Percentiles rank a stretch among this genome's conserved stretches.
phyloP scores from a whole-genome alignment of 2,329 filamentous ascomycete species.

The Hypoxylon sp. region DNA sequence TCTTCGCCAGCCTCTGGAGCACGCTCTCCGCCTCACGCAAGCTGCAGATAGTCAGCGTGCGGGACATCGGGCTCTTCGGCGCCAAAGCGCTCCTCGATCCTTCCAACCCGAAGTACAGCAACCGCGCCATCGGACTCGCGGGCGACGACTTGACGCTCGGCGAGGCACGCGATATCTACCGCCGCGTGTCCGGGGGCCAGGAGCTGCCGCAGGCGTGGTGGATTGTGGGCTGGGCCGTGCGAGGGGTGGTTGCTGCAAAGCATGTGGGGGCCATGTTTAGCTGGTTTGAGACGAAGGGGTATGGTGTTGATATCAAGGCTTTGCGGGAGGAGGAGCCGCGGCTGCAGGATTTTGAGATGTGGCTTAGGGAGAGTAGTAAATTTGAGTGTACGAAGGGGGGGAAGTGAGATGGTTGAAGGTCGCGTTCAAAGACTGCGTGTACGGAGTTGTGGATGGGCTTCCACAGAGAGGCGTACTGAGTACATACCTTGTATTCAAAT shows the following conservation, averaged over 20 bases:
- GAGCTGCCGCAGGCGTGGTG: slow-evolving; percentile 55
- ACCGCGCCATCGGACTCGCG: slow-evolving; percentile 55
- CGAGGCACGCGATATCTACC: slow-evolving; percentile 53
- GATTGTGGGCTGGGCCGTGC: slow-evolving; percentile 51
- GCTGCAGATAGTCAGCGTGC: slow-evolving; percentile 58
- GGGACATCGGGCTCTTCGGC: slow-evolving; percentile 58
- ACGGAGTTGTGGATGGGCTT: too few species aligned
- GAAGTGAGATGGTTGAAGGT: not conserved
- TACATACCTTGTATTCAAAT: too few species aligned
- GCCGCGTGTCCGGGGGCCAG: slow-evolving; percentile 40
- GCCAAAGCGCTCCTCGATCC: slow-evolving; percentile 53
- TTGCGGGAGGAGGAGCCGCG: slow-evolving; percentile 51
- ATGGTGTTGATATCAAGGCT: slow-evolving; percentile 57
- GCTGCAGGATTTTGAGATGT: slow-evolving; percentile 57
- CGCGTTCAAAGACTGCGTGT: not conserved
- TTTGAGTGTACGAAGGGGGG: slow-evolving; percentile 41
- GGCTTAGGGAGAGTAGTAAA: slow-evolving; percentile 56
- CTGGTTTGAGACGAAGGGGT: slow-evolving; percentile 59
- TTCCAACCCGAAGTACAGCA: slow-evolving; percentile 45
- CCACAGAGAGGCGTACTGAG: too few species aligned
- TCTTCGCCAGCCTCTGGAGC: slow-evolving; percentile 55
- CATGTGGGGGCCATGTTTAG: slow-evolving; percentile 57
- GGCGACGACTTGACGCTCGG: slow-evolving; percentile 56
- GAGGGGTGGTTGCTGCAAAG: slow-evolving; percentile 48
- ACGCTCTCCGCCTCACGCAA: slow-evolving; percentile 49